These are phyloP conservation scores for Moricandia moricandioides DNA, from an alignment of 345 rosid species.

Conservation along the genomic window DNA sequence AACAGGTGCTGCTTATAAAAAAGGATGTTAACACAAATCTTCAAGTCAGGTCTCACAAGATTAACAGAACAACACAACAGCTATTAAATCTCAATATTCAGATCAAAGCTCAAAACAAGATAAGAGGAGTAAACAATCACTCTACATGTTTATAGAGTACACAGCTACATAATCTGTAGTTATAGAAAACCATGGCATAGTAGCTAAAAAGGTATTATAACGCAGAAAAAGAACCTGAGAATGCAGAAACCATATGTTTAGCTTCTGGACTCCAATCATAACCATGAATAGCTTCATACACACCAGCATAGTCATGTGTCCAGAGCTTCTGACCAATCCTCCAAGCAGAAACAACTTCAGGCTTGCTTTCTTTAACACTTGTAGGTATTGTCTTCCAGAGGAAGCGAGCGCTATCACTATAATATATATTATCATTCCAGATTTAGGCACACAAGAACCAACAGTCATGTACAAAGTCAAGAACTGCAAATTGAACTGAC, in stretches of 20 bases:
- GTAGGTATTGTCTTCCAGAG: constrained; percentile 79
- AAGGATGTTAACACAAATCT: background rate
- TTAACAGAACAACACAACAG: background rate
- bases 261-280: constrained; percentile 82
- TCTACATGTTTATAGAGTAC: background rate
- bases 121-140: background rate
- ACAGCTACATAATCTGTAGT: background rate
- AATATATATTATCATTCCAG: background rate
- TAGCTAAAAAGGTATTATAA: background rate
- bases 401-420: constrained; percentile 75
- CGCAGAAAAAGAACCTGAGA: constrained; percentile 47
- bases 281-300: constrained; percentile 62
- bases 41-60: background rate
- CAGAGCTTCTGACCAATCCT: constrained; percentile 32
- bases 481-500: constrained; percentile 33
- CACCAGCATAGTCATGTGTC: constrained; percentile 73
- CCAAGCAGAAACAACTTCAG: constrained; percentile 55
- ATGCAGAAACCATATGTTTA: constrained; percentile 55
- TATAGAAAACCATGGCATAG: background rate
- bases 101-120: constrained; percentile 2
- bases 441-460: background rate
- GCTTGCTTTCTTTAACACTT: constrained; percentile 59
- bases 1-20: background rate
- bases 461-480: background rate
- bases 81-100: background rate